Evolutionary conservation across 805 yeast genomes (phyloP).

Genomic region (Saccharomycopsis fermentans): DNA sequence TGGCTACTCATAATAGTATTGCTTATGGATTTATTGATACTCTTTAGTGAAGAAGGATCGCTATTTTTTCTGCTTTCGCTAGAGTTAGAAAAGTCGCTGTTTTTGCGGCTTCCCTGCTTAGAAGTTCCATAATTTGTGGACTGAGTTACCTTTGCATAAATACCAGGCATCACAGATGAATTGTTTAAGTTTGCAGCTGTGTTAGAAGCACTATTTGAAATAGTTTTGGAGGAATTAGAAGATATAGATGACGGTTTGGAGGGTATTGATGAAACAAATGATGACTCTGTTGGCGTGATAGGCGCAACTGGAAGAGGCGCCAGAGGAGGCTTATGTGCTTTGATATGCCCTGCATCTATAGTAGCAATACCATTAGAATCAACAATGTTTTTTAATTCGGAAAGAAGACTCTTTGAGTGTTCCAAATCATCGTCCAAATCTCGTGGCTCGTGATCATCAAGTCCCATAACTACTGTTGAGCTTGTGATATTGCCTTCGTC

Average conservation of each 20-base stretch:
- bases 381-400: neutral
- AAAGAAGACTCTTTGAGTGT: neutral
- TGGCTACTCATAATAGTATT: neutral
- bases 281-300: neutral
- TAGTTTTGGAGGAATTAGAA: neutral
- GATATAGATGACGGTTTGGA: neutral
- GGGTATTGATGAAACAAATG: neutral
- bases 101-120: neutral
- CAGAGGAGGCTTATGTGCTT: neutral
- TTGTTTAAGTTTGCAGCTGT: neutral
- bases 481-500: neutral
- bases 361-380: neutral
- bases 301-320: neutral
- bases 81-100: neutral
- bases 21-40: neutral
- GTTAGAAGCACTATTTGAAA: neutral
- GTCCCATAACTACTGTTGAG: neutral
- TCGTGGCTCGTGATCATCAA: neutral
- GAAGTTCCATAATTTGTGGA: neutral
- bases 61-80: neutral
- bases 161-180: neutral
- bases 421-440: slow-evolving; percentile 12
- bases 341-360: neutral
- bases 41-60: neutral
- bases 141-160: neutral